phyloP scores from a whole-genome alignment of 306 rosid species.

The Citrullus mucosospermus region DNA sequence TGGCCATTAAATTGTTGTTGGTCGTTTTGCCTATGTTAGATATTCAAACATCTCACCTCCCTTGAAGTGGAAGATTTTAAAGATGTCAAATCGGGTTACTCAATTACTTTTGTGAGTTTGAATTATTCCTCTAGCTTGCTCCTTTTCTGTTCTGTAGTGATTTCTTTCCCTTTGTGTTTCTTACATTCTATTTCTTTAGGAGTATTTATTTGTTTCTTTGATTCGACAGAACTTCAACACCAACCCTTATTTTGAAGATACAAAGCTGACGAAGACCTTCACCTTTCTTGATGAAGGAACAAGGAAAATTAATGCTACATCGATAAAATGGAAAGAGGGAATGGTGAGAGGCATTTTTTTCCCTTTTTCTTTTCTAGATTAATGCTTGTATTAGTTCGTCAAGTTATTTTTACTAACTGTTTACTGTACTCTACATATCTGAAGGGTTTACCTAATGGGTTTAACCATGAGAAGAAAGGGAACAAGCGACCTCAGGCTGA shows the following conservation, averaged over 20 bases:
- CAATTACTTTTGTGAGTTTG: slow-evolving; percentile 68
- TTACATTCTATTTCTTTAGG: background rate
- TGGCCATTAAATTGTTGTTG: slow-evolving; percentile 1
- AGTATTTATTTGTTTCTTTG: background rate
- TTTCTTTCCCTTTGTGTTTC: background rate
- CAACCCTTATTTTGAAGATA: slow-evolving; percentile 84
- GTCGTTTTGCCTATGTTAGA: slow-evolving; percentile 22
- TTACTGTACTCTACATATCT: slow-evolving; percentile 8
- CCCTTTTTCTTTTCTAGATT: background rate
- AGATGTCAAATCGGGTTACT: slow-evolving; percentile 83
- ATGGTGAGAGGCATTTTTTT: slow-evolving; percentile 33
- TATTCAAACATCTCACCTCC: slow-evolving; percentile 70
- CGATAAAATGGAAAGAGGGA: slow-evolving; percentile 93
- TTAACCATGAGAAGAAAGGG: slow-evolving; percentile 66
- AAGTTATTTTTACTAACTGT: background rate
- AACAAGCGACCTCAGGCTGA: slow-evolving; percentile 62
- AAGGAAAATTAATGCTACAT: slow-evolving; percentile 61
- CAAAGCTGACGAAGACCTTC: slow-evolving; percentile 65
- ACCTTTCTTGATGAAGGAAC: slow-evolving; percentile 86
- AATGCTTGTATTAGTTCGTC: background rate
- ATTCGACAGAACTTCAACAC: slow-evolving; percentile 57
- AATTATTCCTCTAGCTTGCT: background rate
- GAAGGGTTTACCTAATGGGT: slow-evolving; percentile 72
- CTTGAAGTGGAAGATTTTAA: slow-evolving; percentile 82
- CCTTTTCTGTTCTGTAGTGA: background rate